phyloP scores from a whole-genome alignment of 1,139 yeast genomes.

The Scheffersomyces titani region DNA sequence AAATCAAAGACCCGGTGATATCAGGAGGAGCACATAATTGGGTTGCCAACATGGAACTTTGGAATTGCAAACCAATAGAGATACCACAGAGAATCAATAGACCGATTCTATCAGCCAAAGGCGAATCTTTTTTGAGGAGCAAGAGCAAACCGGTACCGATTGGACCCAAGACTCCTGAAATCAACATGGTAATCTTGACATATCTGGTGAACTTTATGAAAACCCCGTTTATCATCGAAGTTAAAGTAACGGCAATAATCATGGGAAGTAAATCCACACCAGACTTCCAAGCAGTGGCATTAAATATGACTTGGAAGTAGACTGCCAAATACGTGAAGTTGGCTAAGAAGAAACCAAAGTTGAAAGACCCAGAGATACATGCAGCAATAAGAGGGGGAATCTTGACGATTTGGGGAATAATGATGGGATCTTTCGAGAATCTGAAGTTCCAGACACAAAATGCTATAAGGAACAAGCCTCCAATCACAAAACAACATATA shows the following conservation, averaged over 20 bases:
- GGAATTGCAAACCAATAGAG: conserved; percentile 53
- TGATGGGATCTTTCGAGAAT: conserved; percentile 26
- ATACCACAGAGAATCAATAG: conserved; percentile 53
- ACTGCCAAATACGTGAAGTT: conserved; percentile 45
- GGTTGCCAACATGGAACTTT: conserved; percentile 47
- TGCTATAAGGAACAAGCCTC: conserved; percentile 7
- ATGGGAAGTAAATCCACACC: conserved; percentile 58
- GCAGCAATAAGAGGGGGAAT: conserved; percentile 35
- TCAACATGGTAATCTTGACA: conserved; percentile 46
- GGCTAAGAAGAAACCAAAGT: conserved; percentile 46
- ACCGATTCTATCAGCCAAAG: conserved; percentile 46
- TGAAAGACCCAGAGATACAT: conserved; percentile 32
- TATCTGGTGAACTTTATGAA: conserved; percentile 45
- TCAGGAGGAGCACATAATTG: conserved; percentile 55
- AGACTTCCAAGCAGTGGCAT: conserved; percentile 51
- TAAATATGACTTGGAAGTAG: conserved; percentile 52
- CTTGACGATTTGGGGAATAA: conserved; percentile 28
- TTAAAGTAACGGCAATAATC: conserved; percentile 49
- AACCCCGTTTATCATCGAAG: conserved; percentile 47
- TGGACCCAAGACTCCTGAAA: conserved; percentile 43
- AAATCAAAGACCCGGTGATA: conserved; percentile 46
- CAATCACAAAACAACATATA: conserved; percentile 12
- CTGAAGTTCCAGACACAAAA: conserved; percentile 30
- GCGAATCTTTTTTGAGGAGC: conserved; percentile 35
- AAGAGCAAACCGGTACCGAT: conserved; percentile 53